These are phyloP conservation scores for Fraxinus baroniana DNA, from an alignment of 305 asterid genomes.

Conservation along the genomic window DNA sequence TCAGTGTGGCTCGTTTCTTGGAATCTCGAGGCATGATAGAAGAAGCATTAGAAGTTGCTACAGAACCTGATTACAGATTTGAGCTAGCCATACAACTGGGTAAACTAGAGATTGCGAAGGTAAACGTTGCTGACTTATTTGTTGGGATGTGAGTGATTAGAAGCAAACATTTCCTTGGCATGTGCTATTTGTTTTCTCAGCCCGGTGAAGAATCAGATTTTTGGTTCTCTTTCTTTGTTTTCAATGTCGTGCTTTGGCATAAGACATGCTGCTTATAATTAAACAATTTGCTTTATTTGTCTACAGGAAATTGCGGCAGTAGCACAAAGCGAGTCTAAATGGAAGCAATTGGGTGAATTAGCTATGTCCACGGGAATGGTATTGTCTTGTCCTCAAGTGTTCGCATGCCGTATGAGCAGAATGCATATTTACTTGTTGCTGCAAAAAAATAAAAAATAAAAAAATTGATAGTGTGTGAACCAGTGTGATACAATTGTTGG, in stretches of 20 bases:
- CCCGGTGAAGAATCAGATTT: background rate
- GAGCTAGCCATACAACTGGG: conserved; percentile 93
- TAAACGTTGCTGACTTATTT: conserved; percentile 30
- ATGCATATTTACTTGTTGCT: background rate
- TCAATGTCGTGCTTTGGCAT: conserved; percentile 1
- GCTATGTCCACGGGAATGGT: conserved; percentile 98
- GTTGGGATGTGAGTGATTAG: background rate
- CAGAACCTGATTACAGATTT: conserved; percentile 95
- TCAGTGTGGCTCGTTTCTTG: conserved; percentile 83
- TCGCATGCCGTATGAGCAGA: background rate
- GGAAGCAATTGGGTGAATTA: conserved; percentile 99
- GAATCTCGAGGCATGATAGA: conserved; percentile 93
- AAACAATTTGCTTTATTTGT: conserved; percentile 21
- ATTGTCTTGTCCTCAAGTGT: conserved; percentile 17
- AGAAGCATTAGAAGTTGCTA: conserved; percentile 93
- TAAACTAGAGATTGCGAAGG: conserved; percentile 89
- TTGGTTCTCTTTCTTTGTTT: background rate
- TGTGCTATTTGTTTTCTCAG: background rate
- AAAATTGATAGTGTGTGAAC: background rate
- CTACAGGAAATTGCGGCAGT: conserved; percentile 77
- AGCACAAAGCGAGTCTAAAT: conserved; percentile 83
- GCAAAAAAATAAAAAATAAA: background rate
- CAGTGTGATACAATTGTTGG: background rate
- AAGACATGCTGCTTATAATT: conserved; percentile 23
- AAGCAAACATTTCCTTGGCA: background rate